phyloP scores from a whole-genome alignment of 2,329 filamentous ascomycete genomes.

The Penicillium nordicum region DNA sequence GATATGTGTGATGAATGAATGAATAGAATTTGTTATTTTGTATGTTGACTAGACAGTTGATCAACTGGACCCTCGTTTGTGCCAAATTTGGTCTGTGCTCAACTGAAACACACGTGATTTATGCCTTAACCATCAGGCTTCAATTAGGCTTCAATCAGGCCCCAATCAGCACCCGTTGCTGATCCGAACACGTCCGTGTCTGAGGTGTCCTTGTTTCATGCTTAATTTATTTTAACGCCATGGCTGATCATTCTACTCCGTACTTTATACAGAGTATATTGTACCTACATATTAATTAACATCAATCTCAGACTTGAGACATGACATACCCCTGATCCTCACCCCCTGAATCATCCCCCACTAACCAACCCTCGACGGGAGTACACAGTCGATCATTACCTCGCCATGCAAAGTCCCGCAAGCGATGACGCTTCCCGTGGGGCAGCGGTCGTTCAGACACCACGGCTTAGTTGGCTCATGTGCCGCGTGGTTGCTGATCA shows the following conservation, averaged over 20 bases:
- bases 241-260: not conserved
- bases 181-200: not conserved
- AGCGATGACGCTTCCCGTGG: slow-evolving; percentile 25
- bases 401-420: slow-evolving; percentile 13
- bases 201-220: not conserved
- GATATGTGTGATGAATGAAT: not conserved
- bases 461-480: slow-evolving; percentile 19
- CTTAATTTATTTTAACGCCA: slow-evolving; percentile 1
- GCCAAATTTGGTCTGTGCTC: not conserved
- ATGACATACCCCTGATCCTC: slow-evolving; percentile 3
- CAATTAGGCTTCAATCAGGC: not conserved
- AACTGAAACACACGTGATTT: not conserved
- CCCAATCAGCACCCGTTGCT: not conserved
- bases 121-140: not conserved
- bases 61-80: not conserved
- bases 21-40: not conserved
- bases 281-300: no score
- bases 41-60: not conserved
- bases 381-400: slow-evolving; percentile 20
- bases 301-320: not conserved
- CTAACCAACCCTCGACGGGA: not conserved
- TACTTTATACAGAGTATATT: not conserved
- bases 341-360: slow-evolving; percentile 13
- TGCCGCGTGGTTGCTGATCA: slow-evolving; percentile 25
- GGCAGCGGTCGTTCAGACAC: slow-evolving; percentile 16